Evolutionary conservation across 768 basidiomycete species (phyloP).

Genomic region (Leccinum uliginosum): DNA sequence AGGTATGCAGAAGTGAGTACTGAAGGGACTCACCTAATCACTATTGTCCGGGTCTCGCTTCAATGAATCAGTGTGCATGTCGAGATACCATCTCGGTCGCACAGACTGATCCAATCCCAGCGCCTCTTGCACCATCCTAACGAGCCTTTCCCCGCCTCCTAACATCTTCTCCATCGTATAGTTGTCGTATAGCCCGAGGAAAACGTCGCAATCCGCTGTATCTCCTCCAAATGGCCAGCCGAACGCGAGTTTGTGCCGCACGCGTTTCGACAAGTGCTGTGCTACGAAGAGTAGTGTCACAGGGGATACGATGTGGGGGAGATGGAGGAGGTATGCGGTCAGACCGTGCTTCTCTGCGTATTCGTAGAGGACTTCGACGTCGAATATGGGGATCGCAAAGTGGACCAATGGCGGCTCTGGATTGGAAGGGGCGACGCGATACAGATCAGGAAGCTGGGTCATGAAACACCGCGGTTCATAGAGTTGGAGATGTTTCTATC

Average conservation of each 20-base stretch:
- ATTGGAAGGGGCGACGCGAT: neutral
- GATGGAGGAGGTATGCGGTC: neutral
- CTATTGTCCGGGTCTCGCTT: neutral
- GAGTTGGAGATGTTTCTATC: neutral
- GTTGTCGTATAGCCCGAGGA: neutral
- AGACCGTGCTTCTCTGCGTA: neutral
- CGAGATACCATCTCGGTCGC: neutral
- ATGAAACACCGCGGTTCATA: neutral
- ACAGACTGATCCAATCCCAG: neutral
- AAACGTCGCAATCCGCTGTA: neutral
- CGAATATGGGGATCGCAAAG: neutral
- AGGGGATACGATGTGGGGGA: neutral
- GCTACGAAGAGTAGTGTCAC: neutral
- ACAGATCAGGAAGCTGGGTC: neutral
- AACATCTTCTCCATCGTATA: neutral
- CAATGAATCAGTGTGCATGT: neutral
- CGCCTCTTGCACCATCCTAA: neutral
- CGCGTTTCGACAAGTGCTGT: neutral
- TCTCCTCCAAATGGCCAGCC: neutral
- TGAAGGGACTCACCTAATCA: neutral
- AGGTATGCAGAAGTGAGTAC: neutral
- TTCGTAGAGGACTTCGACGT: neutral
- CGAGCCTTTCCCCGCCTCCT: neutral
- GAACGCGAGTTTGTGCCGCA: neutral
- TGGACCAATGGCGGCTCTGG: neutral